Conservation (phyloP, 192 early-diverging fungal genomes). For the Helicostylum pulchrum region DNA sequence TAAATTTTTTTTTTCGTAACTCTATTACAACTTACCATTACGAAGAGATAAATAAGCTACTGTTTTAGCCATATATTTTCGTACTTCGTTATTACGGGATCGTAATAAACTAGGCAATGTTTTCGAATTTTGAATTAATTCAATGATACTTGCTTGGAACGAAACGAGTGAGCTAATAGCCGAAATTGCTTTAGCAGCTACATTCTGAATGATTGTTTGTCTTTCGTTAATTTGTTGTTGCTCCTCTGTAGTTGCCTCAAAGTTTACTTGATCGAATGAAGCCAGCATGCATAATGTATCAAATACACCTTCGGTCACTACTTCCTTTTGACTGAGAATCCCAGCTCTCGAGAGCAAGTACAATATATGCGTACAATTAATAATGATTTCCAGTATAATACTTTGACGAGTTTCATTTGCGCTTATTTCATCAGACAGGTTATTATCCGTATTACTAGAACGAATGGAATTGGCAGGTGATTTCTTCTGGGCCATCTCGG, state of each 20-base stretch:
- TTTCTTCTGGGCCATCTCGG: background rate
- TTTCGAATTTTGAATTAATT: conserved; percentile 36
- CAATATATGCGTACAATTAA: conserved; percentile 17
- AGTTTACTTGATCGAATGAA: background rate
- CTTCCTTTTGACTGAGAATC: conserved; percentile 13
- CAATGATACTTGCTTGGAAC: conserved; percentile 51
- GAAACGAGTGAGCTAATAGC: conserved; percentile 23
- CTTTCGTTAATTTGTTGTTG: background rate
- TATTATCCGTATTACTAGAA: background rate
- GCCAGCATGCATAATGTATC: conserved; percentile 2
- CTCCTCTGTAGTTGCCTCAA: background rate
- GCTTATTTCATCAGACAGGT: background rate
- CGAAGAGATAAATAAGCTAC: conserved; percentile 54
- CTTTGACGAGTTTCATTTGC: background rate
- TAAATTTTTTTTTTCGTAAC: background rate
- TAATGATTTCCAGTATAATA: conserved; percentile 6
- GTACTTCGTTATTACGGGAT: conserved; percentile 42
- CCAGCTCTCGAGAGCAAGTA: conserved; percentile 18
- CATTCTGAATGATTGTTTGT: background rate
- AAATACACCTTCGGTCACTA: conserved; percentile 8
- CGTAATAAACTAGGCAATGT: conserved; percentile 39
- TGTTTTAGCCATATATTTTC: conserved; percentile 55
- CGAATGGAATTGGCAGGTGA: background rate
- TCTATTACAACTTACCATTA: conserved; percentile 39
- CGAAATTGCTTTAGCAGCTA: conserved; percentile 12